Percentiles rank a stretch among this genome's conserved stretches.
phyloP scores from a whole-genome alignment of 495 filamentous ascomycete genomes.

The Jackrogersella minutella region DNA sequence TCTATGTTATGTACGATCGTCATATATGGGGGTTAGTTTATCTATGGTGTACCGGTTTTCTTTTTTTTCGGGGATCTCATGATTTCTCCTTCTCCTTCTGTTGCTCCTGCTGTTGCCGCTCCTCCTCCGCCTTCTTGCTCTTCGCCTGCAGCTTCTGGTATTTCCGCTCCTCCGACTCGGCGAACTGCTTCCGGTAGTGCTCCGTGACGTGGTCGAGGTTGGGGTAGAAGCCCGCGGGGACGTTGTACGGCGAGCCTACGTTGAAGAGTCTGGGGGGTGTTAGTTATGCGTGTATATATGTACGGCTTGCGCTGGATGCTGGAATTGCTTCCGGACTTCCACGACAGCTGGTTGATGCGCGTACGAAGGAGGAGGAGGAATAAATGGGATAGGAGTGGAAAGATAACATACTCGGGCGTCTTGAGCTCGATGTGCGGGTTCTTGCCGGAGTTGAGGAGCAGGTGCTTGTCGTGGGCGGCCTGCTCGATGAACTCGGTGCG shows the following conservation, averaged over 20 bases:
- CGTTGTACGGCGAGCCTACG: constrained; percentile 52
- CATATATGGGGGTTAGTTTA: too few species aligned
- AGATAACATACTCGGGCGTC: constrained; percentile 57
- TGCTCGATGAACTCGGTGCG: constrained; percentile 53
- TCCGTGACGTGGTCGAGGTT: constrained; percentile 57
- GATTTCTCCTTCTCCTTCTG: background rate
- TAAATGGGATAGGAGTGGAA: background rate
- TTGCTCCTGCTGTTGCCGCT: background rate
- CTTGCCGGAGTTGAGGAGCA: constrained; percentile 46
- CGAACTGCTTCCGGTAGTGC: constrained; percentile 57
- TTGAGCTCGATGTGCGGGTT: constrained; percentile 52
- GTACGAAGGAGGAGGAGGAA: too few species aligned
- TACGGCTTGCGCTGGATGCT: background rate
- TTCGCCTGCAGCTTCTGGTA: constrained; percentile 50
- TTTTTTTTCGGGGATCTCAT: background rate
- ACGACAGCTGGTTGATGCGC: too few species aligned
- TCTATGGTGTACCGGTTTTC: background rate
- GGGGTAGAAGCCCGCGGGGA: constrained; percentile 54
- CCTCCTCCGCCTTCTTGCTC: constrained; percentile 18
- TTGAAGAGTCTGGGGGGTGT: constrained; percentile 50
- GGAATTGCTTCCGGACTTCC: background rate
- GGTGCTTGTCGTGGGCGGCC: constrained; percentile 59
- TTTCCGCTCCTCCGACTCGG: constrained; percentile 57
- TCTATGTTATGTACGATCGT: constrained; percentile 13
- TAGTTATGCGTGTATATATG: background rate